Evolutionary conservation across 169 alveolate species (phyloP).

Genomic region (Blepharisma undulans): DNA sequence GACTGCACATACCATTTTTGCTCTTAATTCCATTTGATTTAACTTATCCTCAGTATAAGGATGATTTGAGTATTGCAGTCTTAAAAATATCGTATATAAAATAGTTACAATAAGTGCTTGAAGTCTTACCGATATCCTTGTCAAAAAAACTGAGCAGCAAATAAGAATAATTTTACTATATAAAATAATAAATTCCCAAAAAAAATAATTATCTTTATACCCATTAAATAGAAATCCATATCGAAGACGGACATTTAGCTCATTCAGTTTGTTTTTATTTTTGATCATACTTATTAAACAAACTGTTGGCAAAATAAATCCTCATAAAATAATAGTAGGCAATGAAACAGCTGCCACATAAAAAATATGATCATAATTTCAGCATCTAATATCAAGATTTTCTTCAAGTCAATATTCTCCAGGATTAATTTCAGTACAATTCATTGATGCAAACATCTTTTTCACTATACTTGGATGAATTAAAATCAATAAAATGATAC

Average conservation of each 20-base stretch:
- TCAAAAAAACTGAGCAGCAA: constrained; percentile 47
- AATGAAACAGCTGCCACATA: constrained; percentile 48
- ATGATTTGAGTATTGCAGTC: neutral
- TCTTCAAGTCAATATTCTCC: neutral
- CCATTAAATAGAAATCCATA: constrained; percentile 55
- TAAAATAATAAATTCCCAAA: constrained; percentile 56
- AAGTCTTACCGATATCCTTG: neutral
- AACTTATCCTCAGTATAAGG: constrained; percentile 24
- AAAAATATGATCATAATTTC: constrained; percentile 39
- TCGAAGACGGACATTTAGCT: neutral
- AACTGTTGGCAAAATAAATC: constrained; percentile 56
- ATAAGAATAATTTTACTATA: constrained; percentile 48
- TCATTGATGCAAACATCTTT: constrained; percentile 42
- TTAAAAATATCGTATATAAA: neutral
- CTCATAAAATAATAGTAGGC: constrained; percentile 58
- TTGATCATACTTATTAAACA: constrained; percentile 22
- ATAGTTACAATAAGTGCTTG: constrained; percentile 43
- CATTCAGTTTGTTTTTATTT: neutral
- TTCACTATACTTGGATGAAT: constrained; percentile 59
- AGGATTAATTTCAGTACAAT: constrained; percentile 41
- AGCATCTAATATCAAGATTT: constrained; percentile 50
- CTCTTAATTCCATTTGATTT: constrained; percentile 40
- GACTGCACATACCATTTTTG: neutral
- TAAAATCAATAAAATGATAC: constrained; percentile 51
- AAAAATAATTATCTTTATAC: constrained; percentile 34